Percentiles rank a stretch among this genome's conserved stretches.
These are phyloP conservation scores for Colletotrichum sp. DNA, from an alignment of 2,329 filamentous ascomycete genomes.

Conservation along the genomic window DNA sequence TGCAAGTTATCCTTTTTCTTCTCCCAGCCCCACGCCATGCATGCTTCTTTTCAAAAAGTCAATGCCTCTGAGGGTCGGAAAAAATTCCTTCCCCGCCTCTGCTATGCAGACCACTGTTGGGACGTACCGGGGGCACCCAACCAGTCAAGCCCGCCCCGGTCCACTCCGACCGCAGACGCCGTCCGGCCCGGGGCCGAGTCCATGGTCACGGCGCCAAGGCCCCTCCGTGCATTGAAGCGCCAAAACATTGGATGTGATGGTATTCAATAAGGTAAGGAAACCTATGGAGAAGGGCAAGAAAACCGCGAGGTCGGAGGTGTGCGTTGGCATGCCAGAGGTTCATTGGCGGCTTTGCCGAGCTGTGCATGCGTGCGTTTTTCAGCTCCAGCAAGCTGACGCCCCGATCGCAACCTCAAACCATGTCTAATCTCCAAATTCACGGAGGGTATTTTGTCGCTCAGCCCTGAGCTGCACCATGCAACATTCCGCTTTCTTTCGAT, in stretches of 20 bases:
- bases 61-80: not conserved
- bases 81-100: not conserved
- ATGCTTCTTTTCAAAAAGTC: not conserved
- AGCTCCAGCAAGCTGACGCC: not conserved
- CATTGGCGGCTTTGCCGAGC: not conserved
- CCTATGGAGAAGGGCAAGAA: not conserved
- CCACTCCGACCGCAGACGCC: not conserved
- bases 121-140: not conserved
- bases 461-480: not conserved
- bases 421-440: not conserved
- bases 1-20: not conserved
- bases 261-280: not conserved
- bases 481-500: not conserved
- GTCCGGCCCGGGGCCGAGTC: constrained; percentile 1
- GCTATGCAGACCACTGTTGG: not conserved
- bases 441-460: not conserved
- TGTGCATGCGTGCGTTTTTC: not conserved
- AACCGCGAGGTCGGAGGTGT: not conserved
- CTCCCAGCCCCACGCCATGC: not conserved
- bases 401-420: not conserved
- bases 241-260: not conserved
- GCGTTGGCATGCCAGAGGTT: not conserved
- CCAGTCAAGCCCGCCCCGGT: not conserved
- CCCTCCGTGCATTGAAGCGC: not conserved
- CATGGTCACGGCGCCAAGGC: not conserved